Conservation (phyloP, 306 rosid species). For the Quercus robur region DNA sequence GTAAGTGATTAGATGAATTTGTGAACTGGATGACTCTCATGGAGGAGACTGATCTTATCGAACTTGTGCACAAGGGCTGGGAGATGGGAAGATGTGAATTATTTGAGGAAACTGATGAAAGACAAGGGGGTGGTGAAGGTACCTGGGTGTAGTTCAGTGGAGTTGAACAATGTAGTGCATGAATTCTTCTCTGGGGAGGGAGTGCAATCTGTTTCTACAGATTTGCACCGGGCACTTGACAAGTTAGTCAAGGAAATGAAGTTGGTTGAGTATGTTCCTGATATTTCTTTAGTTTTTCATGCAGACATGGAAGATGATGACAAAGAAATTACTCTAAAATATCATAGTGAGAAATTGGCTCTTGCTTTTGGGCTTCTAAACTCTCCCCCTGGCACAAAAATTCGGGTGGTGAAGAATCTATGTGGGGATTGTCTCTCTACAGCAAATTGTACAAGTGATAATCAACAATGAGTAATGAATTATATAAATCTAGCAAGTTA, state of each 20-base stretch:
- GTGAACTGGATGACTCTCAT: too few species aligned
- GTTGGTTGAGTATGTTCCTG: constrained; percentile 68
- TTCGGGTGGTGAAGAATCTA: constrained; percentile 78
- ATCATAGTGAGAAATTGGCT: constrained; percentile 83
- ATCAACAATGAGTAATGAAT: too few species aligned
- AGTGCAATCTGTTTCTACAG: constrained; percentile 43
- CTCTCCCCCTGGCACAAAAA: constrained; percentile 63
- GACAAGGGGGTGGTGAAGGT: constrained; percentile 59
- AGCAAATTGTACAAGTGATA: too few species aligned
- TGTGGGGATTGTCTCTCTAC: constrained; percentile 58
- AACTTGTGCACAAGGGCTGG: constrained; percentile 69
- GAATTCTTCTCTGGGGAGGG: constrained; percentile 82
- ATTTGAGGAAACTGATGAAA: constrained; percentile 64
- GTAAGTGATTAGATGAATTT: too few species aligned
- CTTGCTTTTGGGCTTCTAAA: constrained; percentile 66
- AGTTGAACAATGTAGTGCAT: constrained; percentile 70
- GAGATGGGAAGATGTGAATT: constrained; percentile 62
- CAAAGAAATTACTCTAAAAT: constrained; percentile 62
- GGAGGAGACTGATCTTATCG: constrained; percentile 42
- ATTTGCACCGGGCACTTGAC: constrained; percentile 52
- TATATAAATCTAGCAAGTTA: too few species aligned
- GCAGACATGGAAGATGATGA: constrained; percentile 62
- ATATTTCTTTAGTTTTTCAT: constrained; percentile 70
- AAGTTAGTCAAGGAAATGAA: constrained; percentile 64
- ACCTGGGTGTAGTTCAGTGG: constrained; percentile 86